A percentile compares a stretch with the other conserved stretches of the same genome.
These are phyloP conservation scores for Populus hybrid DNA, from an alignment of 441 rosid species.

Conservation along the genomic window DNA sequence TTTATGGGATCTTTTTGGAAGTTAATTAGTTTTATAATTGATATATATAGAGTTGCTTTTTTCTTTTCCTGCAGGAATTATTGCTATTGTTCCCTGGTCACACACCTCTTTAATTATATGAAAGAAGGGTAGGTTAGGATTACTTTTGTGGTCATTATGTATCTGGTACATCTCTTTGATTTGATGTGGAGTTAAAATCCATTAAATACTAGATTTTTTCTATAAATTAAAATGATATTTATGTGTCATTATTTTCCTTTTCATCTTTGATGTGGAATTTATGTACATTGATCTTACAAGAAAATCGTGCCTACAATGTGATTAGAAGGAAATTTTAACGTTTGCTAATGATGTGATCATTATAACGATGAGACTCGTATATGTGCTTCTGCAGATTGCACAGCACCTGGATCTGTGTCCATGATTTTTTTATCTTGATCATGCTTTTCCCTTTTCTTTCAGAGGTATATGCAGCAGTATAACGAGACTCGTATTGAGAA, in stretches of 20 bases:
- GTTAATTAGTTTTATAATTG: too few relatives aligned
- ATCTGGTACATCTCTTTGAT: not conserved
- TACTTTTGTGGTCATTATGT: not conserved
- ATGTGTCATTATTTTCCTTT: not conserved
- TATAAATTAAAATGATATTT: not conserved
- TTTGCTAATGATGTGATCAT: not conserved
- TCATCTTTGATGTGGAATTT: not conserved
- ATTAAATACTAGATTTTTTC: too few relatives aligned
- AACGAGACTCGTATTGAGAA: slow-evolving; percentile 36
- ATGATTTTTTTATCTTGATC: not conserved
- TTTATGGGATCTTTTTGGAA: too few relatives aligned
- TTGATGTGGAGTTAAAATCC: too few relatives aligned
- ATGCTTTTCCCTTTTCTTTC: slow-evolving; percentile 14
- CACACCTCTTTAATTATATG: too few relatives aligned
- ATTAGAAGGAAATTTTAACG: not conserved
- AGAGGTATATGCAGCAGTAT: slow-evolving; percentile 95
- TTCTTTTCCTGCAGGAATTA: too few relatives aligned
- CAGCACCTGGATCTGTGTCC: not conserved
- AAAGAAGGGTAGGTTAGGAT: too few relatives aligned
- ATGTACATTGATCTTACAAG: not conserved
- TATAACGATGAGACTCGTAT: not conserved
- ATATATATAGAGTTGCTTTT: too few relatives aligned
- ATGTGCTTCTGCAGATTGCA: not conserved
- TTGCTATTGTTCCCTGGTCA: too few relatives aligned
- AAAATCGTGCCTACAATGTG: not conserved